Base-by-base conservation (phyloP, 108 stramenopile genomes). In the Discostella stelligeroides region DNA sequence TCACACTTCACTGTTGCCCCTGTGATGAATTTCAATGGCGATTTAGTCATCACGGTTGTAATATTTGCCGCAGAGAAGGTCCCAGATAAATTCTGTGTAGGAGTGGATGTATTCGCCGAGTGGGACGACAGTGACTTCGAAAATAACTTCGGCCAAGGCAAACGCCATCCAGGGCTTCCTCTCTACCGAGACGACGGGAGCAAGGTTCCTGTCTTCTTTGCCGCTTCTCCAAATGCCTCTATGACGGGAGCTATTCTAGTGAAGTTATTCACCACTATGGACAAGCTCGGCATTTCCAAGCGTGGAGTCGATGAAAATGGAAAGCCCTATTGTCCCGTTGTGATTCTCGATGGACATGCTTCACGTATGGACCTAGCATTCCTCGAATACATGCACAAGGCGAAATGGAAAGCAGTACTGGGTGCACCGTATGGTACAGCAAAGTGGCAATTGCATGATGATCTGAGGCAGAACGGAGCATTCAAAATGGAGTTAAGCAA, bases 151-250 rank as follows among this genome's bases (percentile, higher is more conserved):
- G 45, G 45, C 45, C n/a, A 17, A 17, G 45, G 45, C 15, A 46
- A 46, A 17, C 15, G 45, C n/a, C 17, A 4, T 46, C 45, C 5
- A 17, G 45, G 53, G 1, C 53, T 54, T 6, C 6, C 7, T 4
- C 53, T 54, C 3, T 2, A 27, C 28, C 5, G 17, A 21, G 4
- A 7, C 15, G 53, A 29, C 28, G 25, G 53, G 25, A 54, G 28
- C 14, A 14, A 54, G 2, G 28, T 54, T 54, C 53, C 53, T 10
- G 53, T 54, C 8, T 10, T 54, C 14, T 54, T 54, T 54, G 53
- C 53, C 28, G 28, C 53, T 29, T 27, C 23, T 14, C 4, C 13
- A 14, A 54, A 54, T 4, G 23, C 53, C 2, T 54, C 53, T 4
- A 54, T 54, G 53, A 54, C 53, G 2, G 24, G 25, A 3, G 28